These are phyloP conservation scores for Lophiostoma macrostomum DNA, from an alignment of 495 filamentous ascomycete species.

Conservation along the genomic window DNA sequence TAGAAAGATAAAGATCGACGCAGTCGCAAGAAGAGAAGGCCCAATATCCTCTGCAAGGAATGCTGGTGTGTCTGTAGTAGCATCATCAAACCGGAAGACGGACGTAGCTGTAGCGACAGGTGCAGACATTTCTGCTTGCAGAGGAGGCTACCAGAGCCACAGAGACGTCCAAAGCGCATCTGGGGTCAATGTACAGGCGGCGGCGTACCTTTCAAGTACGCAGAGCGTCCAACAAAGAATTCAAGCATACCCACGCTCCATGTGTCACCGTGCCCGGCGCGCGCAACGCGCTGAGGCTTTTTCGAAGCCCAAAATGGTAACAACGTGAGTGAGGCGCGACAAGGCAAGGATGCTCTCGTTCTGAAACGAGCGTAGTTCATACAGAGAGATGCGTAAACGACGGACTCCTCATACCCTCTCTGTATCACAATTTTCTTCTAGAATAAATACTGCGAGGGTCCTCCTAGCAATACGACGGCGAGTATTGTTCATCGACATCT, in stretches of 20 bases:
- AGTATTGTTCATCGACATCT: too few species aligned
- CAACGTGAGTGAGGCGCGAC: neutral
- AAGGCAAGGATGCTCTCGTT: neutral
- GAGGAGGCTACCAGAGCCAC: slow-evolving; percentile 14
- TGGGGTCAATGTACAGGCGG: neutral
- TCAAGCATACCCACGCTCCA: neutral
- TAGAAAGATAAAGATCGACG: slow-evolving; percentile 17
- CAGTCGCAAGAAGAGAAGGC: slow-evolving; percentile 17
- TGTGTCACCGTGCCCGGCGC: neutral
- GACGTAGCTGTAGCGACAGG: neutral
- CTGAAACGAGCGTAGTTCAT: neutral
- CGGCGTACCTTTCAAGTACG: neutral
- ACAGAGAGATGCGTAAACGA: neutral
- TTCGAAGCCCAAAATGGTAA: neutral
- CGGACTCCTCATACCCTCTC: too few species aligned
- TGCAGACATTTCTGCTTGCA: slow-evolving; percentile 3
- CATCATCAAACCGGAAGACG: too few species aligned
- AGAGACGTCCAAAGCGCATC: neutral
- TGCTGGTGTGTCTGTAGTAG: too few species aligned
- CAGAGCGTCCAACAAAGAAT: neutral
- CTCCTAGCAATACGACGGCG: too few species aligned
- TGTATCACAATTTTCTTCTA: too few species aligned
- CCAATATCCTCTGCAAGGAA: slow-evolving; percentile 21
- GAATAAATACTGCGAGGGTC: too few species aligned
- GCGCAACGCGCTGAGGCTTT: neutral